Evolutionary conservation across 106 monocot genomes (phyloP).

Genomic region (Hemerocallis citrina): DNA sequence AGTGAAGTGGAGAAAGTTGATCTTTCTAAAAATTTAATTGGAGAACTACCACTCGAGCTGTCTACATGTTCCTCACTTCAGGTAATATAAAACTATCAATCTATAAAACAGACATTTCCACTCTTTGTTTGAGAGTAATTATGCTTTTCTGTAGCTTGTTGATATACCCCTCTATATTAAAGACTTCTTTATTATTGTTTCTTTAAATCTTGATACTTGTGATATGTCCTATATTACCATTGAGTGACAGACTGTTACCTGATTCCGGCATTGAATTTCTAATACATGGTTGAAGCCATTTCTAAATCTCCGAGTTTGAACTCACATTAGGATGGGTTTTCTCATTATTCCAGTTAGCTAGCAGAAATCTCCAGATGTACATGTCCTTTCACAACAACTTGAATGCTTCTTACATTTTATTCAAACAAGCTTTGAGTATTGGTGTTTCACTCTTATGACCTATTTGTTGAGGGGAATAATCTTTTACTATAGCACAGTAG

Average conservation of each 20-base stretch:
- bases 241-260: too few relatives aligned
- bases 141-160: neutral
- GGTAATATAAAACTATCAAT: conserved; percentile 17
- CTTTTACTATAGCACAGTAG: too few relatives aligned
- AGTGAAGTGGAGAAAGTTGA: conserved; percentile 73
- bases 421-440: neutral
- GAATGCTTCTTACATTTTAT: neutral
- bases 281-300: neutral
- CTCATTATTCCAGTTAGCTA: neutral
- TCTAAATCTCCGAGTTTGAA: neutral
- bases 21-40: conserved; percentile 82
- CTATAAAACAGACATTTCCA: neutral
- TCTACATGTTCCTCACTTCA: conserved; percentile 60
- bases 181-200: neutral
- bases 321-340: neutral
- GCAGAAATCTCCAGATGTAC: neutral
- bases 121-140: neutral
- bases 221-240: too few relatives aligned
- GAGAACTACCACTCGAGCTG: conserved; percentile 57
- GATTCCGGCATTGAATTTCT: too few relatives aligned
- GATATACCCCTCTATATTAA: neutral
- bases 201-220: too few relatives aligned
- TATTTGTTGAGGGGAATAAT: too few relatives aligned
- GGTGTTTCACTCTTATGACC: too few relatives aligned
- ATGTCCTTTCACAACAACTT: too few relatives aligned